A percentile compares a stretch with the other conserved stretches of the same genome.
These are phyloP conservation scores for Trypanosoma cruzi DNA, from an alignment of 208 protist species.

Conservation along the genomic window DNA sequence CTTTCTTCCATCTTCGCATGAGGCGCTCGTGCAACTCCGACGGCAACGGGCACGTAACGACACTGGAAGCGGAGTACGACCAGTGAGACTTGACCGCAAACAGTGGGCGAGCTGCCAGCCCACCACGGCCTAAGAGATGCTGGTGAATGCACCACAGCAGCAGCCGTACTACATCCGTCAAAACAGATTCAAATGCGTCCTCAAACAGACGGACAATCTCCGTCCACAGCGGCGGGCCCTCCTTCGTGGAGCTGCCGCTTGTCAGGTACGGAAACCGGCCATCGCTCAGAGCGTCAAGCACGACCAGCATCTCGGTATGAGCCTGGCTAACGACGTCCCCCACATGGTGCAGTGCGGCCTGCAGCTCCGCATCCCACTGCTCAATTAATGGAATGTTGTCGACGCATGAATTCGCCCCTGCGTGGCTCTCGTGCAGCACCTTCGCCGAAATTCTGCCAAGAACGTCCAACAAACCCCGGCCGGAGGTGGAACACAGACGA, in stretches of 20 bases:
- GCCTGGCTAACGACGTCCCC: constrained; percentile 10
- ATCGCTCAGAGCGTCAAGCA: constrained; percentile 10
- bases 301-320: constrained; percentile 15
- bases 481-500: not conserved
- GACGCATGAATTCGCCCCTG: not conserved
- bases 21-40: constrained; percentile 21
- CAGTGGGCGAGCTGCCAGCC: constrained; percentile 8
- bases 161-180: constrained; percentile 1
- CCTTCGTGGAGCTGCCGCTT: not conserved
- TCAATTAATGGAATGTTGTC: constrained; percentile 12
- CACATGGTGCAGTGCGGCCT: not conserved
- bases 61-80: constrained; percentile 5
- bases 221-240: constrained; percentile 3
- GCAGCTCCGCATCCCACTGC: constrained; percentile 21
- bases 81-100: constrained; percentile 24
- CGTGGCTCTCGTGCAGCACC: not conserved
- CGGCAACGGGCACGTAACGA: constrained; percentile 10
- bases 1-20: constrained; percentile 14
- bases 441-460: not conserved
- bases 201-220: constrained; percentile 21
- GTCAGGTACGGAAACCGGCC: constrained; percentile 16
- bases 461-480: constrained; percentile 6
- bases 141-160: constrained; percentile 19
- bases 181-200: constrained; percentile 15
- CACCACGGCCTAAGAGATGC: constrained; percentile 5